Base-by-base conservation (phyloP, 306 rosid genomes). In the Potentilla sterilis region DNA sequence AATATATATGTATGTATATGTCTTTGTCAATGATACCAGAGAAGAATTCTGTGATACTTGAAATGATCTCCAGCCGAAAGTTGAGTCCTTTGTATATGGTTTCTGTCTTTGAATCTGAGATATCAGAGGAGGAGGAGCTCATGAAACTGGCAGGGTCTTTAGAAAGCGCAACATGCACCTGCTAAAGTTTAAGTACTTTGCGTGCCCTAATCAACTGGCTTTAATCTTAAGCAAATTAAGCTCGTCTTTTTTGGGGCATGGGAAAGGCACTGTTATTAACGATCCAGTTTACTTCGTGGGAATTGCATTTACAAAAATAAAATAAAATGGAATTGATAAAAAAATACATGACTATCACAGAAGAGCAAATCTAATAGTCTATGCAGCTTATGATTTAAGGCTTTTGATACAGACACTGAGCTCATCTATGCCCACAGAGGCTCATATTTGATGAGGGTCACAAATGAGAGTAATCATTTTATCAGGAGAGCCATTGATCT, bases 21-120 rank as follows among this genome's bases (percentile, higher is more conserved):
- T 69, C 77, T 69, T 77, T 78, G 49, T 69, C 80, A 78, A 66
- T 42, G 47, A 40, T 43, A 49, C 42, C 8, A 21, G 55, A 54
- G 67, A n/a, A 78, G 40, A 67, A 71, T 62, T 67, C 34, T 57
- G 18, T 59, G 63, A 69, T 46, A 69, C 75, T 70, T 66, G 76
- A 24, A 42, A 42, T 67, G 37, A 67, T 78, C 79, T 35, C 70
- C 70, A 18, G 71, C 80, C 77, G 86, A 82, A 78, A 82, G 82
- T 52, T 47, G 42, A 70, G 42, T 55, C 77, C 42, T 43, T 14
- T 52, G 34, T 41, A 48, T 74, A 73, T 70, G 42, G 69, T 38
- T 64, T 67, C 46, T 73, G 75, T 68, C 75, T 28, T 44, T 70
- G 24, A 15, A 21, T 54, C 47, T 73, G 54, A 41, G n/a, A 65